Conservation (phyloP, 1,284 basidiomycete species). For the Jaminaea rosea region DNA sequence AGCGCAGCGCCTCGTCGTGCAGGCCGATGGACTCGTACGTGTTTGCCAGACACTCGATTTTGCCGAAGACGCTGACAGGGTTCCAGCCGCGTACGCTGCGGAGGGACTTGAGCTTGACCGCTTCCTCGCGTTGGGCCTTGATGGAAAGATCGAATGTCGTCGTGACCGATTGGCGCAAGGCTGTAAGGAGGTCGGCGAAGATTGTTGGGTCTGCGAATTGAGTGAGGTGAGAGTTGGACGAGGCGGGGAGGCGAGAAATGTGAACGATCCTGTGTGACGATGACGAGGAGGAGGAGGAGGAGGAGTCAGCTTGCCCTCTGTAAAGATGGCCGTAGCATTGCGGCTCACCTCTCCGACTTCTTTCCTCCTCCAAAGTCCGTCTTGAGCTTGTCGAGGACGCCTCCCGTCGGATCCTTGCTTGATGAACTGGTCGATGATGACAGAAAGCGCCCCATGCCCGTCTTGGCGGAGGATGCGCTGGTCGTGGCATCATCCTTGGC, state of each 20-base stretch:
- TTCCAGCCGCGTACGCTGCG: constrained; percentile 23
- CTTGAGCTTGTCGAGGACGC: constrained; percentile 78
- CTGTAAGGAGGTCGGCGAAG: constrained; percentile 80
- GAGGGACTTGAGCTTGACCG: constrained; percentile 6
- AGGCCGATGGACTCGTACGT: constrained; percentile 86
- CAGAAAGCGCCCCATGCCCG: neutral
- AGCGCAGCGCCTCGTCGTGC: constrained; percentile 74
- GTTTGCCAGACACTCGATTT: constrained; percentile 83
- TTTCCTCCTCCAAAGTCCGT: constrained; percentile 87
- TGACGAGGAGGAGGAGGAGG: constrained; percentile 7
- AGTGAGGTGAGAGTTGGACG: no score
- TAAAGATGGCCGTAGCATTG: neutral
- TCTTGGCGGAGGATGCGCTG: neutral
- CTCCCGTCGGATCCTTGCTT: constrained; percentile 56
- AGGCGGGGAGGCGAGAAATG: constrained; percentile 51
- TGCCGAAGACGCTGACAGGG: constrained; percentile 15
- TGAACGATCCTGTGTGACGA: constrained; percentile 19
- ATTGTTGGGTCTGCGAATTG: constrained; percentile 60
- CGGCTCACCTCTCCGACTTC: constrained; percentile 63
- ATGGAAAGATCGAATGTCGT: constrained; percentile 72
- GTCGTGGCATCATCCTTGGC: neutral
- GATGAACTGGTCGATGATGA: constrained; percentile 57
- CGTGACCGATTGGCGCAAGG: constrained; percentile 79
- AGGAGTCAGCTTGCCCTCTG: neutral
- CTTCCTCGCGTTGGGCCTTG: constrained; percentile 28